Base-by-base conservation (phyloP, 768 basidiomycete species). In the Amanita jacksonii region DNA sequence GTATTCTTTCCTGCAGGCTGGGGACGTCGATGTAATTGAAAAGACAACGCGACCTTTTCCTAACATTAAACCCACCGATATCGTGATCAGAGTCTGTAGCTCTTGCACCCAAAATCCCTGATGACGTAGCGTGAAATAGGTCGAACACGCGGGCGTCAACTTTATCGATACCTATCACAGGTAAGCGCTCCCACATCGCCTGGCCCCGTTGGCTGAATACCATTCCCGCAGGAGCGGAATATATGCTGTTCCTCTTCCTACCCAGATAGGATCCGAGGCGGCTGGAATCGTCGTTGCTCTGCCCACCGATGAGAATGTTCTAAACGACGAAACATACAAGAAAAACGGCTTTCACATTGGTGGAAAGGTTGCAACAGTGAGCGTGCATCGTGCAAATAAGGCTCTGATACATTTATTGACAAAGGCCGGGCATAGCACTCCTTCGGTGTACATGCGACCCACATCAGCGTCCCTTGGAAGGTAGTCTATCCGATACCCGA, bases 161-260 rank as follows among this genome's bases (percentile, higher is more conserved):
- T 96, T 85, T 58, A 89, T 85, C 56, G 85, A 87, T 57, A 79
- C 77, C 34, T 93, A 96, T 60, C 78, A 74, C 56, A 71, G 91
- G 76, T 81, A 62, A 59, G 44, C 28, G 51, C 8, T 25, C 27
- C 40, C n/a, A 24, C 22, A 7, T 20, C 19, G 12, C 22, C 19
- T 23, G 22, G 25, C 23, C n/a, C 33, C 23, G 15, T 35, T 32
- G 42, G 39, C 24, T 19, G 25, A 44, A n/a, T n/a, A n/a, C 15
- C 33, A 13, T 13, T 13, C n/a, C n/a, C 45, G 15, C 19, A 55
- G 83, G 76, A 49, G 59, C 69, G 87, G 87, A 0, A 51, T 87
- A 12, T 90, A 89, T 57, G 70, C 75, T 9, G 55, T 68, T 31
- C 57, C 69, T 8, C 74, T 82, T 51, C 86, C 89, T 4, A 72